These are phyloP conservation scores for Phytopythium aichiense DNA, from an alignment of 352 stramenopile species.

Conservation along the genomic window DNA sequence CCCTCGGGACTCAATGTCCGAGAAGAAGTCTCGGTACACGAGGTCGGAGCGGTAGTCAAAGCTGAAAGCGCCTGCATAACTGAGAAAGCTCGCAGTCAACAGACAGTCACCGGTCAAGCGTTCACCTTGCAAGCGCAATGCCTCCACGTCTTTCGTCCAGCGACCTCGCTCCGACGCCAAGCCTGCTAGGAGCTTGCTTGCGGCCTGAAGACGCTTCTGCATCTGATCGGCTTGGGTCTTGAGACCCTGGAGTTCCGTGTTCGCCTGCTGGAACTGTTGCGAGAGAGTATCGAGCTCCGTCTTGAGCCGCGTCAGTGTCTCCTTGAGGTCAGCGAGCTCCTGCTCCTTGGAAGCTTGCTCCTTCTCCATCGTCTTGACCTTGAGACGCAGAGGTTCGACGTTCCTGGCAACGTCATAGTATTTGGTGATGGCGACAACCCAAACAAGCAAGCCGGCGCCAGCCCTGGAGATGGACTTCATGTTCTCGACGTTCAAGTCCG, in stretches of 20 bases:
- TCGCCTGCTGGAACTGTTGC: slow-evolving; percentile 88
- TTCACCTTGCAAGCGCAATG: slow-evolving; percentile 76
- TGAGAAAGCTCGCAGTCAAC: slow-evolving; percentile 88
- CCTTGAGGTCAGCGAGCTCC: slow-evolving; percentile 76
- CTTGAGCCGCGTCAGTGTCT: slow-evolving; percentile 84
- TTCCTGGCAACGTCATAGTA: slow-evolving; percentile 96
- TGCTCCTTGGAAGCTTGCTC: slow-evolving; percentile 91
- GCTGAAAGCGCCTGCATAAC: slow-evolving; percentile 90
- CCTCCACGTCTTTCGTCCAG: slow-evolving; percentile 92
- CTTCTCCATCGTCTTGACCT: slow-evolving; percentile 93
- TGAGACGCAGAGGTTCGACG: slow-evolving; percentile 88
- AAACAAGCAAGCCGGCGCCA: slow-evolving; percentile 88
- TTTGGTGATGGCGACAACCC: slow-evolving; percentile 94
- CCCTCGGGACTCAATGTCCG: slow-evolving; percentile 66
- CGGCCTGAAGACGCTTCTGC: slow-evolving; percentile 91
- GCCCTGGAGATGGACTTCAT: slow-evolving; percentile 94
- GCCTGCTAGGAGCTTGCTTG: slow-evolving; percentile 91
- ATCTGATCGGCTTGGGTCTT: slow-evolving; percentile 93
- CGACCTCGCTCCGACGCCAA: slow-evolving; percentile 88
- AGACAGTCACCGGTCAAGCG: slow-evolving; percentile 89
- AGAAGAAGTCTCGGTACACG: slow-evolving; percentile 88
- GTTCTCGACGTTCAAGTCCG: slow-evolving; percentile 92
- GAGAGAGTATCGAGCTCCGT: slow-evolving; percentile 90
- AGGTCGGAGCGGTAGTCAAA: slow-evolving; percentile 88
- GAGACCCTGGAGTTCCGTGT: slow-evolving; percentile 89